phyloP scores from a whole-genome alignment of 2,329 filamentous ascomycete species.

The Colletotrichum navitas region DNA sequence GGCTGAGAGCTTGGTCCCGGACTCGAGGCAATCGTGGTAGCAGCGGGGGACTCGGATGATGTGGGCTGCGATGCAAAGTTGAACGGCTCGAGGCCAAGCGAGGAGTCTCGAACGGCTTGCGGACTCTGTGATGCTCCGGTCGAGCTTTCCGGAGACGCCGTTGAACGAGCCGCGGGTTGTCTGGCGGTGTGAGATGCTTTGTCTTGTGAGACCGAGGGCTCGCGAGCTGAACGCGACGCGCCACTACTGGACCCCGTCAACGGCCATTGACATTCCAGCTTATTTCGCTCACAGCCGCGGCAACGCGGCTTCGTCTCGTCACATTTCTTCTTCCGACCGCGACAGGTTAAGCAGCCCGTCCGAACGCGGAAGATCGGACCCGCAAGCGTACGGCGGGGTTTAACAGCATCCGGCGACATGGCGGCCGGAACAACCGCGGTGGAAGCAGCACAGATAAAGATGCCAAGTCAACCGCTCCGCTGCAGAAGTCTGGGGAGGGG shows the following conservation, averaged over 20 bases:
- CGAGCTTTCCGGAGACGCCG: slow-evolving; percentile 1
- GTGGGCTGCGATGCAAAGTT: slow-evolving; percentile 20
- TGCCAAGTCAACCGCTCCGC: slow-evolving; percentile 3
- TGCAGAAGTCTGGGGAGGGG: not conserved
- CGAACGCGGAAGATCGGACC: slow-evolving; percentile 37
- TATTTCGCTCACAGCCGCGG: slow-evolving; percentile 51
- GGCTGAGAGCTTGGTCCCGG: not conserved
- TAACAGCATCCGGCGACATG: slow-evolving; percentile 18
- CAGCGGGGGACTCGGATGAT: slow-evolving; percentile 12
- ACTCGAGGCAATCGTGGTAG: slow-evolving; percentile 1
- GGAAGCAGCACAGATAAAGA: not conserved
- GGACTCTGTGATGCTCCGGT: slow-evolving; percentile 6
- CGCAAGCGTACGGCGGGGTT: slow-evolving; percentile 35
- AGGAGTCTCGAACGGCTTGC: not conserved
- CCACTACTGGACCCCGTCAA: slow-evolving; percentile 11
- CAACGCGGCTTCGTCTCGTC: slow-evolving; percentile 60
- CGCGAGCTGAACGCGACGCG: slow-evolving; percentile 5
- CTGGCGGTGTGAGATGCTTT: not conserved
- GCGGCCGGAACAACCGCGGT: slow-evolving; percentile 5
- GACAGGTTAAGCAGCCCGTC: slow-evolving; percentile 59
- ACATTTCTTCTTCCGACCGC: slow-evolving; percentile 62
- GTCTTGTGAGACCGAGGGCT: not conserved
- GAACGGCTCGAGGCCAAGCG: slow-evolving; percentile 1
- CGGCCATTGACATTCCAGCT: slow-evolving; percentile 42
- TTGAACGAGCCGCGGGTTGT: not conserved